These are phyloP conservation scores for Hypholoma sublateritium DNA, from an alignment of 768 basidiomycete species.

Conservation along the genomic window DNA sequence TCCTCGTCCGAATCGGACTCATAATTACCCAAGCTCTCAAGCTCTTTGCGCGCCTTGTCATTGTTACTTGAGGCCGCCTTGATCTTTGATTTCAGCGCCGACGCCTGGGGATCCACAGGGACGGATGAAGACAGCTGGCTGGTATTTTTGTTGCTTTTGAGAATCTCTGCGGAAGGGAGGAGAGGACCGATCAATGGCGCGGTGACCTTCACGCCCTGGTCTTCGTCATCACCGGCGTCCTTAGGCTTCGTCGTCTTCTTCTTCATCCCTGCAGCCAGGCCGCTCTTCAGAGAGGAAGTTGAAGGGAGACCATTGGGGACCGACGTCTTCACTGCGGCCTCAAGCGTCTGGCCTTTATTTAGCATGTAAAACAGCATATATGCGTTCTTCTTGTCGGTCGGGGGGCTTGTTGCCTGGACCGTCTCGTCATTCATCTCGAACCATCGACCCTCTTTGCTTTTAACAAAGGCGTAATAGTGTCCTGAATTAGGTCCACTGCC, in stretches of 20 bases:
- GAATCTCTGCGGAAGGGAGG: slow-evolving; percentile 48
- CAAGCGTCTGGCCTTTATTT: slow-evolving; percentile 72
- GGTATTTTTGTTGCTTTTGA: slow-evolving; percentile 21
- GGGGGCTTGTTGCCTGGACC: slow-evolving; percentile 48
- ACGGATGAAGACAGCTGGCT: slow-evolving; percentile 11
- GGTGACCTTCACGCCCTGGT: slow-evolving; percentile 48
- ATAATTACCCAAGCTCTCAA: slow-evolving; percentile 27
- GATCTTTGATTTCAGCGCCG: slow-evolving; percentile 31
- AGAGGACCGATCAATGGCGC: slow-evolving; percentile 65
- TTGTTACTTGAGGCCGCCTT: slow-evolving; percentile 15
- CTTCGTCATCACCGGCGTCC: slow-evolving; percentile 48
- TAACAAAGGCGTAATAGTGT: slow-evolving; percentile 90
- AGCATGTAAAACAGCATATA: slow-evolving; percentile 93
- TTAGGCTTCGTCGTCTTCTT: slow-evolving; percentile 39
- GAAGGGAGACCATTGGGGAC: slow-evolving; percentile 20
- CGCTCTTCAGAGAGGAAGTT: slow-evolving; percentile 30
- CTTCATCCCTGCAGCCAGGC: slow-evolving; percentile 51
- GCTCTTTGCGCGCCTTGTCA: slow-evolving; percentile 20
- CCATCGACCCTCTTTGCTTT: slow-evolving; percentile 70
- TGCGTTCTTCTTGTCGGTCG: slow-evolving; percentile 73
- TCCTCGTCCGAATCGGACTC: slow-evolving; percentile 23
- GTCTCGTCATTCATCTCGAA: slow-evolving; percentile 93
- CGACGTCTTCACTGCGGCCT: slow-evolving; percentile 53
- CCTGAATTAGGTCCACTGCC: slow-evolving; percentile 93
- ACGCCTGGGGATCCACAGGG: slow-evolving; percentile 31